Evolutionary conservation across 2,329 filamentous ascomycete genomes (phyloP).

Genomic region (Exophiala lecanii-corni): DNA sequence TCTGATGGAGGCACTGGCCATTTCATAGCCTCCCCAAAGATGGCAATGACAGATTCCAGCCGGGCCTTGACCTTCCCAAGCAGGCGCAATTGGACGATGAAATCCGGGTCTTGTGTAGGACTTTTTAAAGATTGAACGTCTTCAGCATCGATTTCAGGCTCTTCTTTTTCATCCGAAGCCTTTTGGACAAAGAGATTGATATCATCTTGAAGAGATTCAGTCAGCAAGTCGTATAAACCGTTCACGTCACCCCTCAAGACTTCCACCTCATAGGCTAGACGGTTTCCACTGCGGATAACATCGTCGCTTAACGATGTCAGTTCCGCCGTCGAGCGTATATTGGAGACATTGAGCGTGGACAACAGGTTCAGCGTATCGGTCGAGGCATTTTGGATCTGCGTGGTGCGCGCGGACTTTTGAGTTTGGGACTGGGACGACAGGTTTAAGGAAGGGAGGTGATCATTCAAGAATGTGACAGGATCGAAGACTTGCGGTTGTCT

Average conservation of each 20-base stretch:
- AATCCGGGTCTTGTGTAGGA: conserved; percentile 51
- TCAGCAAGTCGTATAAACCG: conserved; percentile 71
- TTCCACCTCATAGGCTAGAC: conserved; percentile 91
- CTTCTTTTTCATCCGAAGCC: conserved; percentile 27
- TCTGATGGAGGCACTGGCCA: conserved; percentile 90
- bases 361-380: conserved; percentile 78
- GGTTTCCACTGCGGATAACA: conserved; percentile 80
- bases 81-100: conserved; percentile 74
- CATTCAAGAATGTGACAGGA: conserved; percentile 78
- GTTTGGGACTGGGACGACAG: conserved; percentile 37
- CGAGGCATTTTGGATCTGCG: conserved; percentile 49
- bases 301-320: conserved; percentile 91
- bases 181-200: conserved; percentile 66
- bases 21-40: conserved; percentile 92
- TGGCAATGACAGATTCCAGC: conserved; percentile 84
- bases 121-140: not conserved
- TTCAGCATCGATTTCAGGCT: conserved; percentile 4
- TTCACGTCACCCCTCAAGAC: conserved; percentile 83
- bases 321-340: conserved; percentile 71
- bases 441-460: conserved; percentile 64
- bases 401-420: conserved; percentile 58
- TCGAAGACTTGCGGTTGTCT: conserved; percentile 58
- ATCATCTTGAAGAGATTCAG: conserved; percentile 66
- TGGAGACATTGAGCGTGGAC: conserved; percentile 83
- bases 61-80: conserved; percentile 75